These are phyloP conservation scores for Boletus semigastroideus DNA, from an alignment of 1,284 basidiomycete genomes.

Conservation along the genomic window DNA sequence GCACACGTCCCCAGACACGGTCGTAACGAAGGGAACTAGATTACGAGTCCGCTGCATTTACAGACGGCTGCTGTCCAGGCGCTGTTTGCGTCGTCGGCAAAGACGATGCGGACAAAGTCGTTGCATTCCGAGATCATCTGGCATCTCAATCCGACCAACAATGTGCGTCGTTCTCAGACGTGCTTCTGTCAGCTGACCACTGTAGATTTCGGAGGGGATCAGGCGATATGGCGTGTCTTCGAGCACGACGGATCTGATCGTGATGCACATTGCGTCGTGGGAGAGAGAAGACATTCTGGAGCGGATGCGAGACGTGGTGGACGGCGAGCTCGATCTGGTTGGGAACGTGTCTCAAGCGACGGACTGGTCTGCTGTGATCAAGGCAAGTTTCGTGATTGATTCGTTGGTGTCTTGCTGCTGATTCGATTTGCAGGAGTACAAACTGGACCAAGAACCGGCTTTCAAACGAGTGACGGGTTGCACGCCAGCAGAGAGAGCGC, in stretches of 20 bases:
- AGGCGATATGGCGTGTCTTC: conserved; percentile 81
- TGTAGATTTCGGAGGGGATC: conserved; percentile 83
- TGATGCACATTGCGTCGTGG: conserved; percentile 63
- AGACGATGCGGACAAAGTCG: conserved; percentile 67
- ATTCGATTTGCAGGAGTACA: conserved; percentile 63
- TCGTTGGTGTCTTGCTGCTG: neutral
- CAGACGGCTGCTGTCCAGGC: conserved; percentile 82
- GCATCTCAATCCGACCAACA: conserved; percentile 81
- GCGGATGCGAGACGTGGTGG: conserved; percentile 56
- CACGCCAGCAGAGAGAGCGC: conserved; percentile 38
- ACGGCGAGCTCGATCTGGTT: conserved; percentile 54
- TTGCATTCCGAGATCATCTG: conserved; percentile 87
- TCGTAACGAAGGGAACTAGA: conserved; percentile 39
- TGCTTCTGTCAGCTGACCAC: no score
- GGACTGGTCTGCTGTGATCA: conserved; percentile 72
- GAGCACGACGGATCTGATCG: conserved; percentile 62
- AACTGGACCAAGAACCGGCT: conserved; percentile 58
- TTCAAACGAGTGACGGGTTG: conserved; percentile 42
- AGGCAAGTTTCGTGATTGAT: conserved; percentile 45
- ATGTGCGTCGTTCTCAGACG: conserved; percentile 46
- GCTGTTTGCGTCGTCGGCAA: conserved; percentile 63
- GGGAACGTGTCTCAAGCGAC: conserved; percentile 50
- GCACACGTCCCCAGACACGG: no score
- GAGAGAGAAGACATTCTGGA: conserved; percentile 41
- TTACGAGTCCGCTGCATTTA: conserved; percentile 73